Conservation (phyloP, 495 filamentous ascomycete species). For the Sordaria brevicollis region DNA sequence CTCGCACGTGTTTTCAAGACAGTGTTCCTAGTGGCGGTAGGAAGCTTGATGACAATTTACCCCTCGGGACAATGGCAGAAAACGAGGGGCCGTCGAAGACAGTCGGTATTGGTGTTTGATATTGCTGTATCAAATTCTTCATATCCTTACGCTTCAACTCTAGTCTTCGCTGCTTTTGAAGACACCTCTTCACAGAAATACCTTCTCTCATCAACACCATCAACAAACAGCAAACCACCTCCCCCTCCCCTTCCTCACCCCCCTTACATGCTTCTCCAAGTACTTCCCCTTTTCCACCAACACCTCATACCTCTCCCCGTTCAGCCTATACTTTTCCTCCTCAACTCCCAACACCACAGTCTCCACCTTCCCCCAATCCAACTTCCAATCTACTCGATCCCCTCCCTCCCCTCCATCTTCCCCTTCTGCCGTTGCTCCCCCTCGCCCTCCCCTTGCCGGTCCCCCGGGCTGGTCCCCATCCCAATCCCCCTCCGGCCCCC, state of each 20-base stretch:
- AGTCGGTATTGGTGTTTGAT: no score
- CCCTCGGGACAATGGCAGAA: no score
- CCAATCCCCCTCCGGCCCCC: neutral
- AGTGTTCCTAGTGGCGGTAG: no score
- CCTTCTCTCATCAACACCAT: neutral
- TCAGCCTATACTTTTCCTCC: constrained; percentile 11
- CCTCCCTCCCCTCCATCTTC: no score
- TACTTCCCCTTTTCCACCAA: constrained; percentile 5
- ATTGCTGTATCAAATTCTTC: no score
- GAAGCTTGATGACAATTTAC: no score
- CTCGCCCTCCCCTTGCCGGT: neutral
- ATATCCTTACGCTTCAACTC: no score
- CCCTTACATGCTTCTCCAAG: constrained; percentile 2
- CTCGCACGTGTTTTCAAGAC: no score
- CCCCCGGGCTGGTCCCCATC: neutral
- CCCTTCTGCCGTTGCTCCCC: no score
- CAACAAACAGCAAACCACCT: neutral
- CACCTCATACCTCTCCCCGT: constrained; percentile 21
- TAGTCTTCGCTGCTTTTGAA: no score
- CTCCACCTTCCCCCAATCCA: constrained; percentile 35
- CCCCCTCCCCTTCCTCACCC: neutral
- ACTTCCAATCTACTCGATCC: constrained; percentile 32
- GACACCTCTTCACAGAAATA: no score
- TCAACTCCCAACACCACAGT: constrained; percentile 11
- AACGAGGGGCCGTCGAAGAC: no score